Percentiles rank a stretch among this genome's conserved stretches.
Conservation (phyloP, 2,329 filamentous ascomycete genomes). For the Fusarium fracticaudum region DNA sequence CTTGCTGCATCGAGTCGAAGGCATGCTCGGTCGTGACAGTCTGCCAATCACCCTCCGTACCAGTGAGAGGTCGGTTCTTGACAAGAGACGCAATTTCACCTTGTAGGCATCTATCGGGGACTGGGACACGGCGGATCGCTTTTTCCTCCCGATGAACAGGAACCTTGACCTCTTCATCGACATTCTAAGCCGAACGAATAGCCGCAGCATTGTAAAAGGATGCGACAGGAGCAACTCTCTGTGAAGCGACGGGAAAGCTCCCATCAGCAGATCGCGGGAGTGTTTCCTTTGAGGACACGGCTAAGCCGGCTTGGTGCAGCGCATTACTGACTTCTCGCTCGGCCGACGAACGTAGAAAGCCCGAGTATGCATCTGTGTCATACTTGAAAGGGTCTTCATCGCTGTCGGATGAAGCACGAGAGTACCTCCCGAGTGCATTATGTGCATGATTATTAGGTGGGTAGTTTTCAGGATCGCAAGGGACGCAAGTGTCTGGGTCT, state of each 20-base stretch:
- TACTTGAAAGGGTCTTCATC: slow-evolving; percentile 59
- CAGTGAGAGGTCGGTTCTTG: slow-evolving; percentile 25
- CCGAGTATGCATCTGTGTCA: slow-evolving; percentile 52
- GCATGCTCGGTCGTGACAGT: slow-evolving; percentile 48
- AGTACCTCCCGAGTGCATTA: slow-evolving; percentile 28
- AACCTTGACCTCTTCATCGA: slow-evolving; percentile 52
- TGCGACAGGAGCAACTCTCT: slow-evolving; percentile 13
- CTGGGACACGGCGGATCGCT: background rate
- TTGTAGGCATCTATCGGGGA: slow-evolving; percentile 14
- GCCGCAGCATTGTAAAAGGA: slow-evolving; percentile 51
- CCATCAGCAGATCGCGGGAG: slow-evolving; percentile 2
- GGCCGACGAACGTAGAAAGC: slow-evolving; percentile 50
- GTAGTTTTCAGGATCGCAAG: background rate
- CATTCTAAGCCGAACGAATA: slow-evolving; percentile 53
- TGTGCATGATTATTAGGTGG: background rate
- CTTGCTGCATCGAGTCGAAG: slow-evolving; percentile 31
- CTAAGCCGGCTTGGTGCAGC: slow-evolving; percentile 45
- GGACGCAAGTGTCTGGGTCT: background rate
- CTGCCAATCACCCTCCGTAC: slow-evolving; percentile 48
- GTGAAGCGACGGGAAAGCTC: slow-evolving; percentile 1
- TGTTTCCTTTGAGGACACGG: slow-evolving; percentile 23
- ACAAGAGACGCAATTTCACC: slow-evolving; percentile 33
- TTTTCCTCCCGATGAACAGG: slow-evolving; percentile 41
- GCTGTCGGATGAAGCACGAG: slow-evolving; percentile 48
- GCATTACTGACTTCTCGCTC: slow-evolving; percentile 57